These are phyloP conservation scores for Avicennia marina DNA, from an alignment of 257 asterid species.

Conservation along the genomic window DNA sequence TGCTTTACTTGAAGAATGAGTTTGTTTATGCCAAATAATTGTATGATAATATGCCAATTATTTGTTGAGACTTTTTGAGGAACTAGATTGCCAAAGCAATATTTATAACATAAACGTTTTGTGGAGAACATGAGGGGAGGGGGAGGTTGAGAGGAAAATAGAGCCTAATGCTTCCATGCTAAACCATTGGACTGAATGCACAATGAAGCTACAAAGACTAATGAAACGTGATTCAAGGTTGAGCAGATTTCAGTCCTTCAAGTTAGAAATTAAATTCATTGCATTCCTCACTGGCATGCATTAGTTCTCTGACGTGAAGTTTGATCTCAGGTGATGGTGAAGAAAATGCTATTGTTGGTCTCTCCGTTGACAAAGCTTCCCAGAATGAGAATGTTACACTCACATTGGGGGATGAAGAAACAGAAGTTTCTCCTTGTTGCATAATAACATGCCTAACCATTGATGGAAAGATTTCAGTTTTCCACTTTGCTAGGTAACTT, in stretches of 20 bases:
- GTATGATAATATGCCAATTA: background rate
- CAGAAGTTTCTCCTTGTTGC: constrained; percentile 84
- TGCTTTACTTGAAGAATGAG: constrained; percentile 4
- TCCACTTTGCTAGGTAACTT: constrained; percentile 80
- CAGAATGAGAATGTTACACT: constrained; percentile 49
- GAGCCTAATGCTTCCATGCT: background rate
- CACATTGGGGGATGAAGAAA: constrained; percentile 62
- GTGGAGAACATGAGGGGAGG: background rate
- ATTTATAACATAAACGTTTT: no score
- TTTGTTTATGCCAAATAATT: background rate
- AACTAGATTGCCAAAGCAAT: no score
- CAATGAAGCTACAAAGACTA: constrained; percentile 17
- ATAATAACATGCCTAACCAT: constrained; percentile 60
- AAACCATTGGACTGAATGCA: background rate
- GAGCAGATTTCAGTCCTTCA: constrained; percentile 4
- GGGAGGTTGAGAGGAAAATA: background rate
- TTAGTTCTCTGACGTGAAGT: background rate
- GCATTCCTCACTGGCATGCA: constrained; percentile 12
- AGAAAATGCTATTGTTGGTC: constrained; percentile 71
- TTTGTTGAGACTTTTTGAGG: background rate
- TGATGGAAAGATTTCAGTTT: constrained; percentile 84
- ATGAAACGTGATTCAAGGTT: constrained; percentile 1
- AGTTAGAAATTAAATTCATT: constrained; percentile 7
- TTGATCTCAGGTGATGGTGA: constrained; percentile 60
- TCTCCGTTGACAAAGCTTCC: constrained; percentile 67